phyloP scores from a whole-genome alignment of 1,139 yeast species.

The Maudiozyma humilis region DNA sequence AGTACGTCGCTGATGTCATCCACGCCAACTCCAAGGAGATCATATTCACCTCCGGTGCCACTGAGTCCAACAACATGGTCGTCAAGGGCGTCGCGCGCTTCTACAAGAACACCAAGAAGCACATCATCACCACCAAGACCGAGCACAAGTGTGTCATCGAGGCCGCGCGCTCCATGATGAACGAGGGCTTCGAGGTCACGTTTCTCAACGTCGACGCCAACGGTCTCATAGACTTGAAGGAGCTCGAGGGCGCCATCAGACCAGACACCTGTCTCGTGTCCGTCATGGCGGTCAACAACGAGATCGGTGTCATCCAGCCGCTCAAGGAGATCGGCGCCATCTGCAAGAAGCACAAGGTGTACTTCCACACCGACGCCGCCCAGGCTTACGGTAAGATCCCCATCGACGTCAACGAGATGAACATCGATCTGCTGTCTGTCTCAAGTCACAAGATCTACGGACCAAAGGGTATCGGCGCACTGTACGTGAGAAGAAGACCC shows the following conservation, averaged over 20 bases:
- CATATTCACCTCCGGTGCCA: conserved; percentile 94
- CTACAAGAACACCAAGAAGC: conserved; percentile 81
- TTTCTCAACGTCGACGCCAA: conserved; percentile 75
- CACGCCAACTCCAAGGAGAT: conserved; percentile 95
- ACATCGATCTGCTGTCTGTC: conserved; percentile 85
- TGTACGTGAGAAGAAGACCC: conserved; percentile 93
- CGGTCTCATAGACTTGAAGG: conserved; percentile 73
- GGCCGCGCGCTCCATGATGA: conserved; percentile 89
- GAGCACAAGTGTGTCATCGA: conserved; percentile 98
- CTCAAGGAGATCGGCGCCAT: conserved; percentile 85
- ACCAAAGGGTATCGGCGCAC: conserved; percentile 96
- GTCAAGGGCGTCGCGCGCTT: conserved; percentile 93
- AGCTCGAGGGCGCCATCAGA: conserved; percentile 73
- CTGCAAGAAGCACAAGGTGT: conserved; percentile 79
- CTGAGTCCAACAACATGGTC: conserved; percentile 92
- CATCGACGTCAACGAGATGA: conserved; percentile 85
- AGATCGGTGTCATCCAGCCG: conserved; percentile 96
- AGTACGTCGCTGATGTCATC: conserved; percentile 70
- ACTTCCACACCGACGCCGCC: conserved; percentile 98
- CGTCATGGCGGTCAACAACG: conserved; percentile 97
- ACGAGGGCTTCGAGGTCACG: conserved; percentile 94
- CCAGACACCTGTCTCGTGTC: conserved; percentile 88
- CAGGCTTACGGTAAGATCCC: conserved; percentile 95
- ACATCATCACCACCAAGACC: conserved; percentile 90
- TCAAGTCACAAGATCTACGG: conserved; percentile 97